These are phyloP conservation scores for Lablab purpureus DNA, from an alignment of 306 rosid genomes.

Conservation along the genomic window DNA sequence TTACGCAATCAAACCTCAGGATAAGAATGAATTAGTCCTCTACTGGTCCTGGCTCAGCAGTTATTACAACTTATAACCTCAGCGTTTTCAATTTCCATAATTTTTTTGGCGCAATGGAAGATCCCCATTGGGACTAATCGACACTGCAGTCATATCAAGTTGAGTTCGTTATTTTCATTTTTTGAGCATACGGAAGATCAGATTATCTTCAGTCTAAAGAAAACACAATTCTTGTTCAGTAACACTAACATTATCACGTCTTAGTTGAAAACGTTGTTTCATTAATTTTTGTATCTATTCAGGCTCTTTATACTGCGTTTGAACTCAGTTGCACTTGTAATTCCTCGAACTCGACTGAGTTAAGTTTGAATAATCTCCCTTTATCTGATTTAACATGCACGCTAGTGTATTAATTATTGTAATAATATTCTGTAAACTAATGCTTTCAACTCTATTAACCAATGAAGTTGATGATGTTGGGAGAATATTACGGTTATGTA, in stretches of 20 bases:
- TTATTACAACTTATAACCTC: neutral
- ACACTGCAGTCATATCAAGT: neutral
- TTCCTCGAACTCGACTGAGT: neutral
- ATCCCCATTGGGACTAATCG: neutral
- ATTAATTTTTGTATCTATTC: neutral
- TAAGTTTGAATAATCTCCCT: neutral
- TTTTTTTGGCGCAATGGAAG: neutral
- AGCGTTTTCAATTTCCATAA: conserved; percentile 28
- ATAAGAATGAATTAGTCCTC: neutral
- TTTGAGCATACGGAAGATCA: conserved; percentile 19
- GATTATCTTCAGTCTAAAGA: neutral
- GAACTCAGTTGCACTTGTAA: neutral
- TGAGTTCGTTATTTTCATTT: conserved; percentile 37
- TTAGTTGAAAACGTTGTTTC: conserved; percentile 14
- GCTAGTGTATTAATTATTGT: conserved; percentile 4
- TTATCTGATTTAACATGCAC: no score
- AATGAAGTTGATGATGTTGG: neutral
- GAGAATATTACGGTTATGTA: neutral
- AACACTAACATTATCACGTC: neutral
- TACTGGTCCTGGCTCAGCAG: neutral
- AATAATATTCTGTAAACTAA: neutral
- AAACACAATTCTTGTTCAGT: conserved; percentile 11
- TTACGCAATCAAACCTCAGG: conserved; percentile 24
- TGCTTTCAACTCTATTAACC: neutral
- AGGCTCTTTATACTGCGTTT: neutral